Percentiles rank a stretch among this genome's conserved stretches.
phyloP scores from a whole-genome alignment of 192 early-diverging fungal species.

The Mortierella claussenii region DNA sequence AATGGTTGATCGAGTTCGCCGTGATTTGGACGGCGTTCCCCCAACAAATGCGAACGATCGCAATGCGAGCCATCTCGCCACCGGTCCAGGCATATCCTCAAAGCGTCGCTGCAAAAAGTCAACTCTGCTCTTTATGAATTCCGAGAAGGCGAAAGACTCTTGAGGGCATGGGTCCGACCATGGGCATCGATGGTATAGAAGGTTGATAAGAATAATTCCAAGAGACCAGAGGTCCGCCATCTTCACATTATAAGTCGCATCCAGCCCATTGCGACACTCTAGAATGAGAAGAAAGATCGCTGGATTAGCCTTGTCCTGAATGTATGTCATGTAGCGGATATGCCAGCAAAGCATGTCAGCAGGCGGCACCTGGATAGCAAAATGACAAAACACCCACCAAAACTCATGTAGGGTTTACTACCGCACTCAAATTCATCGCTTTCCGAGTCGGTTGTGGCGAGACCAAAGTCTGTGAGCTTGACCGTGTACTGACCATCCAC shows the following conservation, averaged over 20 bases:
- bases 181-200: slow-evolving; percentile 77
- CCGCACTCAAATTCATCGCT: slow-evolving; percentile 92
- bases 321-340: no score
- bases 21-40: slow-evolving; percentile 4
- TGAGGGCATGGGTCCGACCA: slow-evolving; percentile 74
- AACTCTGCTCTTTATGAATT: slow-evolving; percentile 67
- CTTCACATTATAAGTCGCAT: slow-evolving; percentile 63
- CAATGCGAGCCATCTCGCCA: slow-evolving; percentile 69
- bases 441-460: slow-evolving; percentile 84
- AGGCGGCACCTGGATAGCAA: no score
- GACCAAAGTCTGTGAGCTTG: slow-evolving; percentile 93
- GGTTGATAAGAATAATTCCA: slow-evolving; percentile 78
- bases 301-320: no score
- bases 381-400: slow-evolving; percentile 44
- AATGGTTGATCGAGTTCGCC: slow-evolving; percentile 24
- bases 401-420: slow-evolving; percentile 68
- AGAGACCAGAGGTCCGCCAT: slow-evolving; percentile 79
- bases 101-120: slow-evolving; percentile 66
- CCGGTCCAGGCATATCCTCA: slow-evolving; percentile 64
- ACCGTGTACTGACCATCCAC: slow-evolving; percentile 56
- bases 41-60: slow-evolving; percentile 62
- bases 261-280: slow-evolving; percentile 60
- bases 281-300: neutral
- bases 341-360: no score
- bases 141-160: slow-evolving; percentile 68